phyloP scores from a whole-genome alignment of 2,329 filamentous ascomycete species.

The Karstenula rhodostoma region DNA sequence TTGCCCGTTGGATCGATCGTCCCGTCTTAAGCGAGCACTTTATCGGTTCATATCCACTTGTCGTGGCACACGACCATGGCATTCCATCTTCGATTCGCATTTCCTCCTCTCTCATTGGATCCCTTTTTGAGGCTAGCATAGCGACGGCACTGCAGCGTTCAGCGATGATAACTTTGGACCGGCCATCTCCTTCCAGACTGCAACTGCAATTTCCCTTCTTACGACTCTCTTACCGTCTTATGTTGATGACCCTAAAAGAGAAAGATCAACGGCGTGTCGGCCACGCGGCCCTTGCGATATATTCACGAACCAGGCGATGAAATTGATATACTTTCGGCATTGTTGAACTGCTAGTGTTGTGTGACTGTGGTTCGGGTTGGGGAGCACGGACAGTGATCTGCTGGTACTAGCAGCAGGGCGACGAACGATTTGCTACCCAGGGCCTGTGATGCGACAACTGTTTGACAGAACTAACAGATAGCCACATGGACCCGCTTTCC shows the following conservation, averaged over 20 bases:
- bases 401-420: not conserved
- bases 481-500: not conserved
- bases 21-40: conserved; percentile 11
- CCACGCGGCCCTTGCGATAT: conserved; percentile 24
- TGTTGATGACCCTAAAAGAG: conserved; percentile 20
- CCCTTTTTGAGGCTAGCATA: conserved; percentile 39
- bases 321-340: conserved; percentile 1
- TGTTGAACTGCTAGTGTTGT: not conserved
- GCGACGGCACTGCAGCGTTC: conserved; percentile 47
- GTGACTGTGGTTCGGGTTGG: conserved; percentile 6
- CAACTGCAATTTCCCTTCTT: conserved; percentile 2
- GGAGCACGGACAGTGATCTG: not conserved
- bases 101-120: conserved; percentile 32
- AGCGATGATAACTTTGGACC: conserved; percentile 30
- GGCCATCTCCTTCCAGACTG: conserved; percentile 17
- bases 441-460: not conserved
- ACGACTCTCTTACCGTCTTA: conserved; percentile 8
- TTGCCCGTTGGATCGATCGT: conserved; percentile 15
- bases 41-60: conserved; percentile 16
- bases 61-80: conserved; percentile 20
- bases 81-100: conserved; percentile 23
- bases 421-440: not conserved
- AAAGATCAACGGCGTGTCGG: conserved; percentile 26
- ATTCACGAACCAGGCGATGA: conserved; percentile 22
- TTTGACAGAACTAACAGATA: not conserved